phyloP scores from a whole-genome alignment of 2,329 filamentous ascomycete species.

The Neopestalotiopsis sp. region DNA sequence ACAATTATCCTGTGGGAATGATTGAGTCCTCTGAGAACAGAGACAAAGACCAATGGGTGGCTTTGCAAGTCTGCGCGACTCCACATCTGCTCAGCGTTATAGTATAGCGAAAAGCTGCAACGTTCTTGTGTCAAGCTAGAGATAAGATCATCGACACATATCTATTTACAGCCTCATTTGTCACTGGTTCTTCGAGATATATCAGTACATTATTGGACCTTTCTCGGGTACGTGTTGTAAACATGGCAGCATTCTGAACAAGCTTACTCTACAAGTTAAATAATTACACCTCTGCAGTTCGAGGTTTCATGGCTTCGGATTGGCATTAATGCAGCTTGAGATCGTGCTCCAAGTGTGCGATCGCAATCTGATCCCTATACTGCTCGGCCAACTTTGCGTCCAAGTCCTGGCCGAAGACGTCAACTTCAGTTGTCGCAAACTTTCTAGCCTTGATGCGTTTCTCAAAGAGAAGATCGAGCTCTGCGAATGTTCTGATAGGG shows the following conservation, averaged over 20 bases:
- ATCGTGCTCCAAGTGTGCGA: constrained; percentile 34
- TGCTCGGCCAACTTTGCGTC: constrained; percentile 52
- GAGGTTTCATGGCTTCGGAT: not conserved
- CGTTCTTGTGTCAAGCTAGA: too few relatives aligned
- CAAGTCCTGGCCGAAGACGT: constrained; percentile 61
- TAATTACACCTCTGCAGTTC: not conserved
- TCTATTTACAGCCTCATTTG: too few relatives aligned
- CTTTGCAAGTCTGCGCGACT: too few relatives aligned
- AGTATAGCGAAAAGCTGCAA: too few relatives aligned
- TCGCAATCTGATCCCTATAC: constrained; percentile 49
- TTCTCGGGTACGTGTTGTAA: not conserved
- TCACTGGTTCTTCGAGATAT: too few relatives aligned
- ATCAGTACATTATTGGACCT: too few relatives aligned
- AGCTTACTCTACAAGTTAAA: not conserved
- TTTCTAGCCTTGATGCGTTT: constrained; percentile 72
- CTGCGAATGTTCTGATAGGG: constrained; percentile 73
- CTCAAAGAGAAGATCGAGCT: constrained; percentile 86
- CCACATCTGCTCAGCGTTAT: too few relatives aligned
- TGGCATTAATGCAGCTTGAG: constrained; percentile 14
- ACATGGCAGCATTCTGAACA: not conserved
- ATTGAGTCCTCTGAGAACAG: too few relatives aligned
- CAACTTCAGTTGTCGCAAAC: constrained; percentile 66
- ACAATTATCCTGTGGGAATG: too few relatives aligned
- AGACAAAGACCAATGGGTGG: too few relatives aligned
- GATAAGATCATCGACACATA: too few relatives aligned